These are phyloP conservation scores for Westerdykella ornata DNA, from an alignment of 2,329 filamentous ascomycete genomes.

Conservation along the genomic window DNA sequence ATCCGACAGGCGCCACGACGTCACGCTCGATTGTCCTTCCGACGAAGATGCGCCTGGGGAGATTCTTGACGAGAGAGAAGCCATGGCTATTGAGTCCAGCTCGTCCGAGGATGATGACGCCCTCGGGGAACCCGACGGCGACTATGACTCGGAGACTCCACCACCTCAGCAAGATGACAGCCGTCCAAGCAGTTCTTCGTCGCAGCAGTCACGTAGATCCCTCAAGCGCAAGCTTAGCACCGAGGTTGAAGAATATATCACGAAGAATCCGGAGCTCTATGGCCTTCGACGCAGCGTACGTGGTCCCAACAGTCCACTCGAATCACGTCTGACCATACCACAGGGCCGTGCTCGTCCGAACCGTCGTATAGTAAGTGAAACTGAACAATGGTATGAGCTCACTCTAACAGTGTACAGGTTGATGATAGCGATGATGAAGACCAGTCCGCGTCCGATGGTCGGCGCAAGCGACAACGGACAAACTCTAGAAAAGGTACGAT, in stretches of 20 bases:
- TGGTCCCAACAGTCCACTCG: conserved; percentile 12
- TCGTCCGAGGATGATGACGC: conserved; percentile 47
- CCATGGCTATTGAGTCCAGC: conserved; percentile 41
- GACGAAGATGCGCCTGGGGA: conserved; percentile 38
- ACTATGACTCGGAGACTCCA: conserved; percentile 65
- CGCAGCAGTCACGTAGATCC: conserved; percentile 60
- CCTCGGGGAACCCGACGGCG: conserved; percentile 51
- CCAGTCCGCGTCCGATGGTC: conserved; percentile 57
- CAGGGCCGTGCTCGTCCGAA: conserved; percentile 56
- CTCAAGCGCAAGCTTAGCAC: conserved; percentile 60
- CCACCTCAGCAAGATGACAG: conserved; percentile 41
- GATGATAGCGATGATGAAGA: conserved; percentile 62
- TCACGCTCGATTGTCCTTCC: conserved; percentile 36
- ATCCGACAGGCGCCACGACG: conserved; percentile 61
- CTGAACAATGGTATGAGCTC: conserved; percentile 6
- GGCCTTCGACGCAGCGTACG: conserved; percentile 87
- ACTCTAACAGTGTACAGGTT: conserved; percentile 39
- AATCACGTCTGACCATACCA: conserved; percentile 26
- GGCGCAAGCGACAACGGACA: conserved; percentile 60
- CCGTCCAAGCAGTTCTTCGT: conserved; percentile 59
- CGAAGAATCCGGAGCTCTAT: conserved; percentile 89
- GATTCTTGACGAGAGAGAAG: conserved; percentile 40
- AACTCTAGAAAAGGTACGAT: conserved; percentile 57
- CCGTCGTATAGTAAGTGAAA: conserved; percentile 52
- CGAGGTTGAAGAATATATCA: conserved; percentile 77